Base-by-base conservation (phyloP, 805 yeast species). In the Alloascoidea africana region DNA sequence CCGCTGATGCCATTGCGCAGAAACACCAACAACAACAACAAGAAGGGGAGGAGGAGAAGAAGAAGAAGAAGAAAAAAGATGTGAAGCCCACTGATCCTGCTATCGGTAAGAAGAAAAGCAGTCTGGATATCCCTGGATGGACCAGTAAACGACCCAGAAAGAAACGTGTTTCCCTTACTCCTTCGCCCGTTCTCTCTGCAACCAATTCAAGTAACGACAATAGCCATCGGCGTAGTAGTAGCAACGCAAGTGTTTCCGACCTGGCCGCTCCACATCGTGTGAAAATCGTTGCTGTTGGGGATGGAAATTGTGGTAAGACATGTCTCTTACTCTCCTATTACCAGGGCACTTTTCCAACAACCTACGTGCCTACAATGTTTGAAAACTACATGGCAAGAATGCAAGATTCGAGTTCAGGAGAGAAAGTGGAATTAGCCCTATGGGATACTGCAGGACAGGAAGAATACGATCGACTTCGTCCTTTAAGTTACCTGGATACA, bases 381-480 rank as follows among this genome's bases (percentile, higher is more conserved):
- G 93, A 82, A 45, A 82, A 80, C 54, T 80, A 80, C 52, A 73
- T 74, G 8, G 70, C 80, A 5, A 66, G 65, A 32, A 70, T 78
- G 2, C 54, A 51, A 27, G 61, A 66, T 1, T 60, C 68, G 0
- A 68, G 69, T 4, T 59, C 61, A 27, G 65, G 65, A 17, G 68
- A 72, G 47, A 45, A 55, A n/a, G 64, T 79, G 15, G 86, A 78
- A 49, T 56, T 84, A 45, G 82, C 84, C 0, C 55, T 83, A 18
- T 83, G 93, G 93, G 95, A 84, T 52, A 82, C 94, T 1, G 94
- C 94, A 0, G 91, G 94, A 2, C 91, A 82, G 56, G 93, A 83
- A 55, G 91, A 81, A 53, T 82, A 80, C 51, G 87, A 78, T 52
- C 61, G 94, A 38, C 59, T 83, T 39, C 63, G 95, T 42, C 91